Conservation (phyloP, 768 basidiomycete species). For the Saitozyma sp. region DNA sequence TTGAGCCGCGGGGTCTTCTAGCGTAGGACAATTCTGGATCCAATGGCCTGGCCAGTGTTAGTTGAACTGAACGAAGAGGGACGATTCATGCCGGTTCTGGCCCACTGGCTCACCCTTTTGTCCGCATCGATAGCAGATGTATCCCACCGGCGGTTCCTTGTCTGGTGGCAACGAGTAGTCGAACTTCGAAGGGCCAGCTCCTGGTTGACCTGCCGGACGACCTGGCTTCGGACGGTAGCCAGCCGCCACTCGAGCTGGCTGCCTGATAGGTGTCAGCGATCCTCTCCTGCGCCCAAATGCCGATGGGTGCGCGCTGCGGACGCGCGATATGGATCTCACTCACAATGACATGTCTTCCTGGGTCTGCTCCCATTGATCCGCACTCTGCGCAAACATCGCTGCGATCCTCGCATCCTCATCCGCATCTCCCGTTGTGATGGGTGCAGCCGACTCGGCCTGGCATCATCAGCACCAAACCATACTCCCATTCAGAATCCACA, state of each 20-base stretch:
- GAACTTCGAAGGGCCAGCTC: conserved; percentile 52
- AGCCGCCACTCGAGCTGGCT: not conserved
- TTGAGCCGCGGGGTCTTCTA: conserved; percentile 91
- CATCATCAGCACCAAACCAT: not conserved
- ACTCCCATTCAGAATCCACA: not conserved
- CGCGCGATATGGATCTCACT: conserved; percentile 56
- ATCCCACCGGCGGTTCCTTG: conserved; percentile 69
- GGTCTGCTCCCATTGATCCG: conserved; percentile 95
- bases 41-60: conserved; percentile 72
- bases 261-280: not conserved
- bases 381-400: conserved; percentile 96
- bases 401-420: conserved; percentile 95
- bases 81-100: conserved; percentile 48
- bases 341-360: conserved; percentile 99
- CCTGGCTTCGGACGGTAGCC: not conserved
- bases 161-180: conserved; percentile 63
- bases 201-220: conserved; percentile 16
- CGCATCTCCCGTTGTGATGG: conserved; percentile 54
- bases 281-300: no score
- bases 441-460: conserved; percentile 18
- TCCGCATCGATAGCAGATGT: conserved; percentile 97
- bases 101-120: conserved; percentile 65
- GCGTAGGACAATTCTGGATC: conserved; percentile 99
- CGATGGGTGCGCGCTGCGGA: not conserved
- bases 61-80: conserved; percentile 3